These are phyloP conservation scores for Pelargonium cotyledonis DNA, from an alignment of 441 rosid genomes.

Conservation along the genomic window DNA sequence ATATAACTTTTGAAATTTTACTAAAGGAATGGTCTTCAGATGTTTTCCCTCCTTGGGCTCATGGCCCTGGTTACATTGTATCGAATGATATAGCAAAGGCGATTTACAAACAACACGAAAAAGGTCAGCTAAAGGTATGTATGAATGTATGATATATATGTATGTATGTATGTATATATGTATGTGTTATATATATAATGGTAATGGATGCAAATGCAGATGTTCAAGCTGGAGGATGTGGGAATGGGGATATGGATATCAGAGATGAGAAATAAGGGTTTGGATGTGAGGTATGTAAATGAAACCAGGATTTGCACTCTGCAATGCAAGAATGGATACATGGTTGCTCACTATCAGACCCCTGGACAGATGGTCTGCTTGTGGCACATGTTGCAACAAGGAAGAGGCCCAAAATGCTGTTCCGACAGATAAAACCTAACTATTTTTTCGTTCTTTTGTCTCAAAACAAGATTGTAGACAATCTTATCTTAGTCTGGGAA, in stretches of 20 bases:
- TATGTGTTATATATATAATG: too few species aligned
- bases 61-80: slow-evolving; percentile 65
- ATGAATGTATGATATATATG: background rate
- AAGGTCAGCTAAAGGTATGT: slow-evolving; percentile 27
- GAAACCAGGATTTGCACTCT: slow-evolving; percentile 48
- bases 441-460: too few species aligned
- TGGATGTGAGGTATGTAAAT: slow-evolving; percentile 40
- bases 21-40: slow-evolving; percentile 48
- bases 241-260: slow-evolving; percentile 75
- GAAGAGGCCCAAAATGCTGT: slow-evolving; percentile 23
- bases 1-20: background rate
- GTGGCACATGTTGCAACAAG: slow-evolving; percentile 50
- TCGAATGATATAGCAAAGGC: slow-evolving; percentile 49
- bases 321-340: slow-evolving; percentile 56
- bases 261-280: slow-evolving; percentile 22
- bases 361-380: slow-evolving; percentile 65
- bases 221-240: slow-evolving; percentile 73
- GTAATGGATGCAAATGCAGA: slow-evolving; percentile 24
- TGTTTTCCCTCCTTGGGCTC: slow-evolving; percentile 59
- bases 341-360: slow-evolving; percentile 63
- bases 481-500: too few species aligned
- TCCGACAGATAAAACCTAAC: background rate
- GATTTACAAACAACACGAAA: slow-evolving; percentile 15
- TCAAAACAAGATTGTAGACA: too few species aligned
- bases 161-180: background rate